phyloP scores from a whole-genome alignment of 495 filamentous ascomycete genomes.

The Xylaria cubensis region DNA sequence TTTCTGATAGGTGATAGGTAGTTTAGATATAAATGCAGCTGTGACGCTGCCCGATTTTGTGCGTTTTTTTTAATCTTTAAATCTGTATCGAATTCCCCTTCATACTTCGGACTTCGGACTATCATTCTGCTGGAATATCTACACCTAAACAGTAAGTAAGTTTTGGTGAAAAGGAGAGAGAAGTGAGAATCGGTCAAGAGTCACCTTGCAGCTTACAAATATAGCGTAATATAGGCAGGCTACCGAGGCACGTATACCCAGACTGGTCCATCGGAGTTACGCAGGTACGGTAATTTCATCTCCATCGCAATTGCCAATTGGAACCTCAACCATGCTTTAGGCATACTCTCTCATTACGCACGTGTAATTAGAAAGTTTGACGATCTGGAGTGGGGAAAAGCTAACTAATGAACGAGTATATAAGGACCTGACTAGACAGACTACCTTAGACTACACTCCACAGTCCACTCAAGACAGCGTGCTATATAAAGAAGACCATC shows the following conservation, averaged over 20 bases:
- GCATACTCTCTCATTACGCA: neutral
- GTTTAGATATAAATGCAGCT: neutral
- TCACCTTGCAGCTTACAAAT: neutral
- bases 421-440: neutral
- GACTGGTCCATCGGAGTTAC: neutral
- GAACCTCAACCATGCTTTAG: neutral
- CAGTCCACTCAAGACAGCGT: neutral
- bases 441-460: neutral
- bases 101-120: too few species aligned
- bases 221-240: neutral
- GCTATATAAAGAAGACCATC: neutral
- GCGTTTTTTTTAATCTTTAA: too few species aligned
- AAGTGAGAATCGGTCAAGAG: neutral
- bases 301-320: neutral
- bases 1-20: neutral
- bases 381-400: neutral
- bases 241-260: neutral
- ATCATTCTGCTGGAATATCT: neutral
- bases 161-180: neutral
- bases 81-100: too few species aligned
- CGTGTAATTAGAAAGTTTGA: neutral
- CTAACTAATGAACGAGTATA: neutral
- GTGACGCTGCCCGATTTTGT: neutral
- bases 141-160: neutral
- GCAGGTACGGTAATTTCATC: neutral